Conservation (phyloP, 106 monocot genomes). For the Narthecium ossifragum region DNA sequence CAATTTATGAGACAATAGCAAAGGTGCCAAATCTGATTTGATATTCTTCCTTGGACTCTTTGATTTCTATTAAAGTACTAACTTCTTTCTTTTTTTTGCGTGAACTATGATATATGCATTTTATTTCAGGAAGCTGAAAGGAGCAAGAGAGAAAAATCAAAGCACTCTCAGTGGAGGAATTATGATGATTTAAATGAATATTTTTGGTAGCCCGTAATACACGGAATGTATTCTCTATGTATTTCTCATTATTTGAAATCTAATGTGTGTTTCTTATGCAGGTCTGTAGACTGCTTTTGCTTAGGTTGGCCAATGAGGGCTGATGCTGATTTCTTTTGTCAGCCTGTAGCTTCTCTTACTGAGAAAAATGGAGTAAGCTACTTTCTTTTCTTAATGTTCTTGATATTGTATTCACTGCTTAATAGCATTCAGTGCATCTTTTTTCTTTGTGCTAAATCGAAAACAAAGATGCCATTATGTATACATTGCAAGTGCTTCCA, state of each 20-base stretch:
- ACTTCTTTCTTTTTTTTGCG: neutral
- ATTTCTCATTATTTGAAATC: neutral
- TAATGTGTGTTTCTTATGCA: conserved; percentile 9
- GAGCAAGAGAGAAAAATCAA: conserved; percentile 60
- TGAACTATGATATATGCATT: neutral
- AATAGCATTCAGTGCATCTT: too few relatives aligned
- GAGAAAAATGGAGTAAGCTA: conserved; percentile 48
- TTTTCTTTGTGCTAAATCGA: too few relatives aligned
- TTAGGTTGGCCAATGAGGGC: conserved; percentile 81
- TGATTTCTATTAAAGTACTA: too few relatives aligned
- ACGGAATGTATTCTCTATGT: neutral
- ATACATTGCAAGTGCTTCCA: too few relatives aligned
- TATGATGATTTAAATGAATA: conserved; percentile 89
- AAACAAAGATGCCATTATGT: too few relatives aligned
- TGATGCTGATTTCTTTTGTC: conserved; percentile 72
- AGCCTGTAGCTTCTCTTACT: conserved; percentile 6
- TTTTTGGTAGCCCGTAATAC: conserved; percentile 46
- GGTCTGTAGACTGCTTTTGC: conserved; percentile 61
- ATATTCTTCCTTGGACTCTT: neutral
- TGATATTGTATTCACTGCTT: too few relatives aligned
- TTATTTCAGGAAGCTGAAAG: conserved; percentile 67
- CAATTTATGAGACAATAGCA: conserved; percentile 59
- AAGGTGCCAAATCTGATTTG: conserved; percentile 19
- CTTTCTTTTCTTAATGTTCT: neutral
- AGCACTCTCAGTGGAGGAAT: conserved; percentile 89